phyloP scores from a whole-genome alignment of 805 yeast species.

The Middelhovenomyces tepae region DNA sequence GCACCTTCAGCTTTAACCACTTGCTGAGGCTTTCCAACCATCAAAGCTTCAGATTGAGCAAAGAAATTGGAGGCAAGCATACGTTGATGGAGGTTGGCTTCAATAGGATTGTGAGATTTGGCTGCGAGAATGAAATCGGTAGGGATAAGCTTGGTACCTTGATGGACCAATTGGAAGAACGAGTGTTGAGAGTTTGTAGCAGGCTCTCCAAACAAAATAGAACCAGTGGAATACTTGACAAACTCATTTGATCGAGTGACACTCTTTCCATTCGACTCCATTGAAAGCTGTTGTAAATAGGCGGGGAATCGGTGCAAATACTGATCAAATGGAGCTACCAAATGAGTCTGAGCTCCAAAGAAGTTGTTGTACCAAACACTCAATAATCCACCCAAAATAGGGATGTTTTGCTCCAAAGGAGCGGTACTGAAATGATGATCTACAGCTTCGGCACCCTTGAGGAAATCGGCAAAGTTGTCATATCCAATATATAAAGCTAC shows the following conservation, averaged over 20 bases:
- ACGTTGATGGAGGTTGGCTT: conserved; percentile 85
- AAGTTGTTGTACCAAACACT: conserved; percentile 98
- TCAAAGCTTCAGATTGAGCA: conserved; percentile 95
- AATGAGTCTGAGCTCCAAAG: conserved; percentile 95
- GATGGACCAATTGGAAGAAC: conserved; percentile 98
- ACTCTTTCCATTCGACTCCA: conserved; percentile 99
- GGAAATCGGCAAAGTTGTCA: conserved; percentile 85
- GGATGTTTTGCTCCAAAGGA: conserved; percentile 86
- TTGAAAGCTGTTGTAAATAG: conserved; percentile 93
- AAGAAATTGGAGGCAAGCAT: conserved; percentile 99
- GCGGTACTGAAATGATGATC: conserved; percentile 83
- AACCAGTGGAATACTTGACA: conserved; percentile 92
- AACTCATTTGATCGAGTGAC: conserved; percentile 87
- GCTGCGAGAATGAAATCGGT: conserved; percentile 96
- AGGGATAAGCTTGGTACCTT: conserved; percentile 96
- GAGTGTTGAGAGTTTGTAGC: conserved; percentile 99
- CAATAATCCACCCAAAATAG: conserved; percentile 85
- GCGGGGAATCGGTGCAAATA: conserved; percentile 99
- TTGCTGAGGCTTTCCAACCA: conserved; percentile 81
- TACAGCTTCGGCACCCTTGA: conserved; percentile 96
- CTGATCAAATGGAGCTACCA: conserved; percentile 98
- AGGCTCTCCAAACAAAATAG: conserved; percentile 96
- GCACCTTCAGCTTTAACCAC: conserved; percentile 87
- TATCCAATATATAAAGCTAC: conserved; percentile 92
- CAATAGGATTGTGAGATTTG: conserved; percentile 95